phyloP scores from a whole-genome alignment of 108 stramenopile species.

The Cylindrotheca fusiformis region DNA sequence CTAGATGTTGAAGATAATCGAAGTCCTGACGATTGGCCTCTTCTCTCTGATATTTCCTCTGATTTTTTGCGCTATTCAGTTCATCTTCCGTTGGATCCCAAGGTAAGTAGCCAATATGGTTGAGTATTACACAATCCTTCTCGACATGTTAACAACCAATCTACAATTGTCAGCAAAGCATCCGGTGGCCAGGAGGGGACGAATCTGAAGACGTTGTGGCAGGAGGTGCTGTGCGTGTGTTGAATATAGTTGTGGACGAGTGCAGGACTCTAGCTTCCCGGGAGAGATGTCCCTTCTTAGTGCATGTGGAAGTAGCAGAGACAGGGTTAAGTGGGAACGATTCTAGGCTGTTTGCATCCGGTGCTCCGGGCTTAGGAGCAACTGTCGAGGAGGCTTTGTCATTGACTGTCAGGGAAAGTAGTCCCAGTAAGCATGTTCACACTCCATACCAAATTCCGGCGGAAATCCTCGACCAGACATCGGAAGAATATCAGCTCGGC shows the following conservation, averaged over 20 bases:
- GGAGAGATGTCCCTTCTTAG: slow-evolving; percentile 80
- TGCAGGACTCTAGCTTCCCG: slow-evolving; percentile 65
- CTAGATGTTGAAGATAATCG: slow-evolving; percentile 78
- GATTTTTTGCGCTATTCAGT: slow-evolving; percentile 80
- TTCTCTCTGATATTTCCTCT: slow-evolving; percentile 39
- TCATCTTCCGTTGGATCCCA: slow-evolving; percentile 78
- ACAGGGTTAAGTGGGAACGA: slow-evolving; percentile 79
- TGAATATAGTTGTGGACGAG: slow-evolving; percentile 72
- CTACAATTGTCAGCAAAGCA: slow-evolving; percentile 12
- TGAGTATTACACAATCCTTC: too few species aligned
- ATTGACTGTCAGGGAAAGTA: slow-evolving; percentile 5
- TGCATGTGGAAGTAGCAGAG: slow-evolving; percentile 79
- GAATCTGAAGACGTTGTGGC: not conserved
- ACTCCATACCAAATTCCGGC: slow-evolving; percentile 27
- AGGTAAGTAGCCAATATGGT: slow-evolving; percentile 10
- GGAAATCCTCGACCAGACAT: slow-evolving; percentile 18
- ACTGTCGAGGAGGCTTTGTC: slow-evolving; percentile 76
- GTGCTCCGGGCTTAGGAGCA: slow-evolving; percentile 50
- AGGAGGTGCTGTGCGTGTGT: slow-evolving; percentile 62
- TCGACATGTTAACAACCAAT: too few species aligned
- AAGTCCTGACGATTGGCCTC: slow-evolving; percentile 52
- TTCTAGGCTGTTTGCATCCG: slow-evolving; percentile 73
- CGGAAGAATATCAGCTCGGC: not conserved
- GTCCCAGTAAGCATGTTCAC: not conserved
- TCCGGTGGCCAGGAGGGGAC: slow-evolving; percentile 57